Percentiles rank a stretch among this genome's conserved stretches.
Evolutionary conservation across 768 basidiomycete species (phyloP).

Genomic region (Panellus pusillus): DNA sequence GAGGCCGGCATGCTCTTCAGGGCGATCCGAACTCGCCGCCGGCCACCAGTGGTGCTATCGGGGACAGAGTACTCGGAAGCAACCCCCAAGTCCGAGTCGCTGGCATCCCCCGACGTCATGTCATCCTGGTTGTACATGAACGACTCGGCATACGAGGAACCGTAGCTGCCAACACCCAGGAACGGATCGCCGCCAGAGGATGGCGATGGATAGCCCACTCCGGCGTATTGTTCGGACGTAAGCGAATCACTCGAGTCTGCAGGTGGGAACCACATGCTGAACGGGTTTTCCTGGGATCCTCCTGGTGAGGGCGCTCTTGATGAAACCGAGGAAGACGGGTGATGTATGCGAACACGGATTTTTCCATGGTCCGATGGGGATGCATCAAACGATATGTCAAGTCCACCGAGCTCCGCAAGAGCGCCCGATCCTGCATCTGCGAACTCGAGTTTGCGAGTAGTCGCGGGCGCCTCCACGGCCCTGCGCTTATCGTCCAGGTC

Average conservation of each 20-base stretch:
- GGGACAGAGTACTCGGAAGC: conserved; percentile 38
- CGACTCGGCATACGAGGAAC: conserved; percentile 34
- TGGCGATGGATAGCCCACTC: conserved; percentile 24
- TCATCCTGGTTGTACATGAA: conserved; percentile 36
- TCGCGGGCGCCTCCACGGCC: conserved; percentile 32
- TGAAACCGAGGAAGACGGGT: conserved; percentile 48
- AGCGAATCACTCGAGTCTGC: conserved; percentile 31
- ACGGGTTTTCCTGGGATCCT: conserved; percentile 16
- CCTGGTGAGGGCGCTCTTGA: conserved; percentile 39
- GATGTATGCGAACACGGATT: conserved; percentile 71
- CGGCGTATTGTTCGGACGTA: conserved; percentile 34
- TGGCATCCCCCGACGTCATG: conserved; percentile 28
- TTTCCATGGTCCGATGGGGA: conserved; percentile 63
- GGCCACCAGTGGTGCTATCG: conserved; percentile 36
- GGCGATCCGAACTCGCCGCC: conserved; percentile 64
- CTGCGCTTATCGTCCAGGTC: conserved; percentile 46
- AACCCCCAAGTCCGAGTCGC: conserved; percentile 36
- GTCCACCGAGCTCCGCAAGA: conserved; percentile 49
- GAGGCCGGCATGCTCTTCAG: conserved; percentile 62
- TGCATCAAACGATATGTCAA: conserved; percentile 76
- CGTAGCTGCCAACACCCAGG: conserved; percentile 51
- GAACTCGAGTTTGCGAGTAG: conserved; percentile 56
- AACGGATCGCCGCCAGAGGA: conserved; percentile 53
- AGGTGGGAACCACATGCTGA: conserved; percentile 28
- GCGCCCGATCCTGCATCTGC: conserved; percentile 50